Base-by-base conservation (phyloP, 129 eudicot genomes). In the Escallonia rubra region DNA sequence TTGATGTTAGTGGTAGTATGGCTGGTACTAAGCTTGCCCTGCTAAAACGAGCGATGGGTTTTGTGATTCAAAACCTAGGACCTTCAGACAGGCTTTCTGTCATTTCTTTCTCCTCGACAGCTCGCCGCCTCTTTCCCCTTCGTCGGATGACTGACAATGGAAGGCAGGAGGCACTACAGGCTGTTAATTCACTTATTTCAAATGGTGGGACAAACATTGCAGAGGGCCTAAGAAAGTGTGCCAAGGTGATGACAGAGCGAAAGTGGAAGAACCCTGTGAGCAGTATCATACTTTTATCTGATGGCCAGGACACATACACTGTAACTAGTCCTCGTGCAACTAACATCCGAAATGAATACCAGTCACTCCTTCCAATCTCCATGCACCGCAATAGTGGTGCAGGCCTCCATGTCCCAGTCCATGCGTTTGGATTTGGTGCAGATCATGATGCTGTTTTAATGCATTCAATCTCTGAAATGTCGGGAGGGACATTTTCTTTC, bases 1-100 rank as follows among this genome's bases (percentile, higher is more conserved):
- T 92, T 44, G 98, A 92, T 73, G 78, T 88, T 7, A 92, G 98
- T 80, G 98, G 98, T 42, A 91, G 97, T 83, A 91, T 91, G 97
- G 86, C 96, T 1, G 97, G 97, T 46, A 81, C 95, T 13, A 92
- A 92, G 81, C 88, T 92, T 65, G 89, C 90, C 41, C 75, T 92
- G 76, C 75, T 92, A 4, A 92, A 92, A 79, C 88, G 80, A 63
- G 98, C 98, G 15, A 86, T 92, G 94, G 95, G 98, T 6, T 92
- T 92, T 62, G 96, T 92, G 13, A 79, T 92, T 11, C 91, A 92
- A 61, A 81, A 86, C 62, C 78, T 92, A 41, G 87, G 98, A 39
- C 86, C 96, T 4, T 63, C 82, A 7, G 98, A 92, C 78, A 75
- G 98, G 60, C 81, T 92, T 16, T 83, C 98, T 2, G 95, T 92